Base-by-base conservation (phyloP, 176 grass and related monocot genomes). In the Juncus effusus region DNA sequence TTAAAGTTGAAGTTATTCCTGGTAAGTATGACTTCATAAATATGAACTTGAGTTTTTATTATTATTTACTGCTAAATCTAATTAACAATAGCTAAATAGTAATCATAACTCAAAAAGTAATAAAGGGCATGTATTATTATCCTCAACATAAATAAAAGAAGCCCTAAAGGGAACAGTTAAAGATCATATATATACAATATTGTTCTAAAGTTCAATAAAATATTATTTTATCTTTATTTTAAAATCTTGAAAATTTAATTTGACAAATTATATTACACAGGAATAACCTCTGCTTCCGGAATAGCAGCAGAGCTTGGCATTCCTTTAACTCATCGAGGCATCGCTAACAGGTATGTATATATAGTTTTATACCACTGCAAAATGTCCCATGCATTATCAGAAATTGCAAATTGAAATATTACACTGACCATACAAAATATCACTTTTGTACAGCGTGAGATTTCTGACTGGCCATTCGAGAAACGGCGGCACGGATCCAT, bases 221-320 rank as follows among this genome's bases (percentile, higher is more conserved):
- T 47, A 47, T 28, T 28, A 28, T 28, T 28, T 28, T 0, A 28
- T 28, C 19, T 28, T 28, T 28, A 28, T 71, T 51, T 73, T 76
- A 38, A 2, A 69, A 36, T 70, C 11, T 53, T 59, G 7, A 10
- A 19, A 41, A 11, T 35, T 38, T 41, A 28, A 28, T 28, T 28
- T 1, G 19, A 28, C 19, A 28, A 1, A 12, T 69, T 44, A 40
- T 69, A 11, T 40, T 39, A 56, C 79, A 59, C 78, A 93, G 88
- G 94, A 78, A 99, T 99, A 62, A 93, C 94, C 73, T 93, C 94
- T 79, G 88, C 88, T 69, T 93, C 94, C 14, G 94, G 88, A 74
- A 99, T 99, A 82, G 80, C 94, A 71, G 89, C 85, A 62, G 89
- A 93, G 62, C 76, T 99, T 78, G 94, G 94, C 71, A 93, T 99